These are phyloP conservation scores for Thraustochytrium striatum DNA, from an alignment of 352 stramenopile genomes.

Conservation along the genomic window DNA sequence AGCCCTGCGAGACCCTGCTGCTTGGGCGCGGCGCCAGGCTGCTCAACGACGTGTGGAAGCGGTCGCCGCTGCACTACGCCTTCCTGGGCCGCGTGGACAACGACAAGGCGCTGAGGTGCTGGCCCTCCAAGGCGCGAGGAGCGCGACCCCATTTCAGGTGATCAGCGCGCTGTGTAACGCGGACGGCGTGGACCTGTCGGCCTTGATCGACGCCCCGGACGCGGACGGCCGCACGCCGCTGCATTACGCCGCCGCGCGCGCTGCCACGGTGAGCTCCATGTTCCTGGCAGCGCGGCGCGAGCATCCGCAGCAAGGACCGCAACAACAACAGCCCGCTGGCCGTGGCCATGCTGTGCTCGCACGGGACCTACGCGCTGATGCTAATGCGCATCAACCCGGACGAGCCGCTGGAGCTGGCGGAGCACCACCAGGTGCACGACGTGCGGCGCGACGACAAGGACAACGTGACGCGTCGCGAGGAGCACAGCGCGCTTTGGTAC, in stretches of 20 bases:
- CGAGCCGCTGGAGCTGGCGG: not conserved
- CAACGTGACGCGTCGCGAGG: not conserved
- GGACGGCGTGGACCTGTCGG: not conserved
- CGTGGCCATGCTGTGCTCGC: not conserved
- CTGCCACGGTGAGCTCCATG: not conserved
- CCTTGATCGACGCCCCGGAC: not conserved
- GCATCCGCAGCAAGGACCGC: not conserved
- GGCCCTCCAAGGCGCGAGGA: not conserved
- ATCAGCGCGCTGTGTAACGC: not conserved
- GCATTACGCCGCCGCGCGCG: not conserved
- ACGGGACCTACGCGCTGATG: slow-evolving; percentile 15
- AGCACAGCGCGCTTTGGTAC: not conserved
- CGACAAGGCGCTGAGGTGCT: not conserved
- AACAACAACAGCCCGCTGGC: slow-evolving; percentile 17
- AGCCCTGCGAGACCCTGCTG: slow-evolving; percentile 4
- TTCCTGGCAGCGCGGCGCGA: slow-evolving; percentile 9
- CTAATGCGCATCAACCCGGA: not conserved
- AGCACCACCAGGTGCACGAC: no score
- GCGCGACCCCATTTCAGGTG: slow-evolving; percentile 23
- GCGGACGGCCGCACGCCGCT: slow-evolving; percentile 3
- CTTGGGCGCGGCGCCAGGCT: not conserved
- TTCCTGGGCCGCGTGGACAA: not conserved
- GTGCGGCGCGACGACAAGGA: not conserved
- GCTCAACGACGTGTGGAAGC: not conserved
- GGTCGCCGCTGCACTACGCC: not conserved